phyloP scores from a whole-genome alignment of 2,329 filamentous ascomycete genomes.

The Talaromyces sp. region DNA sequence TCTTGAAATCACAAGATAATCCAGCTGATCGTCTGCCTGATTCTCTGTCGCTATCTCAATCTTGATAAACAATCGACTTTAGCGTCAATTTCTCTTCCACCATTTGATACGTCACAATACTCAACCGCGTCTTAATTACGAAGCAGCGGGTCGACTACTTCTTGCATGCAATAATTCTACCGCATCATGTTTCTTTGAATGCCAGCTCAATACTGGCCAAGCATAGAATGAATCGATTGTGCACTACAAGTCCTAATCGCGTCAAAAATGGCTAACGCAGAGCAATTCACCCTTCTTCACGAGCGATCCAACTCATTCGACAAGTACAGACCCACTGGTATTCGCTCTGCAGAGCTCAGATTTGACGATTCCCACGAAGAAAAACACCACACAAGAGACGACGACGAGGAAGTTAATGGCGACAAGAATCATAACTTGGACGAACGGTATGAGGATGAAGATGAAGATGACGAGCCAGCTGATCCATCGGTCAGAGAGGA shows the following conservation, averaged over 20 bases:
- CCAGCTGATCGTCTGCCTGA: not conserved
- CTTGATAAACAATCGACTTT: conserved; percentile 7
- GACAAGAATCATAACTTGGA: not conserved
- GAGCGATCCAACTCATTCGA: not conserved
- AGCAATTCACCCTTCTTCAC: not conserved
- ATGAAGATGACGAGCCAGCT: conserved; percentile 30
- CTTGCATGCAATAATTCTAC: no score
- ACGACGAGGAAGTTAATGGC: not conserved
- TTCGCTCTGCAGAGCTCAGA: not conserved
- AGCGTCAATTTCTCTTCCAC: not conserved
- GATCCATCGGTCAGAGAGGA: conserved; percentile 66
- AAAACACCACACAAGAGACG: not conserved
- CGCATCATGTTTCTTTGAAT: not conserved
- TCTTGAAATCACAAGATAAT: not conserved
- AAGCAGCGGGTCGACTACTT: not conserved
- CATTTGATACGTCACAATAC: conserved; percentile 3
- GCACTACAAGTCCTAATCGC: not conserved
- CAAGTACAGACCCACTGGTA: not conserved
- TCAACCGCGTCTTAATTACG: not conserved
- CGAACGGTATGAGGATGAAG: conserved; percentile 27
- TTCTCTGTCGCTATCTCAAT: not conserved
- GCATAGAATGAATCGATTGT: conserved; percentile 6
- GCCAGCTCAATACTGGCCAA: not conserved
- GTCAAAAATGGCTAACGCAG: conserved; percentile 5
- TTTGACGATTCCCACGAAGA: not conserved